Evolutionary conservation across 163 green algal species (phyloP).

Genomic region (Chlamydomonas reinhardtii): DNA sequence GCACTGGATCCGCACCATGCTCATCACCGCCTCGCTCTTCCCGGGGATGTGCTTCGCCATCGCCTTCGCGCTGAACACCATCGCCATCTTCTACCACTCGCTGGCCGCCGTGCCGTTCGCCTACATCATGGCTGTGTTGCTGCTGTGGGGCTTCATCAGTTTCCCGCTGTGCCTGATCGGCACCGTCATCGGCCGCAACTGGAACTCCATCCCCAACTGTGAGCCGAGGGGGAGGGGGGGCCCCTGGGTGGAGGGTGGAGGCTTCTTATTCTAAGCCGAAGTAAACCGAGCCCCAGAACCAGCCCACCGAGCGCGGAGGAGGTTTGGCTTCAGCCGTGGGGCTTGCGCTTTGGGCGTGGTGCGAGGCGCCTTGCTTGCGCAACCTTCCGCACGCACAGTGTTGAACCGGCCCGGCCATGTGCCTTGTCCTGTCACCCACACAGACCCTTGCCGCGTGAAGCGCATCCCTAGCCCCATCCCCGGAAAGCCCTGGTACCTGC

Average conservation of each 20-base stretch:
- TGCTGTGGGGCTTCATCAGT: slow-evolving; percentile 96
- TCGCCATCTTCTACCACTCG: slow-evolving; percentile 94
- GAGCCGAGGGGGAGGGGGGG: background rate
- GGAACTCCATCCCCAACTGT: slow-evolving; percentile 80
- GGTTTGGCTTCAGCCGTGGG: no score
- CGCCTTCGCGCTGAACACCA: slow-evolving; percentile 94
- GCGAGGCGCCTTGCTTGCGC: no score
- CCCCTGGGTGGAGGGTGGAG: no score
- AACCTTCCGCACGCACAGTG: no score
- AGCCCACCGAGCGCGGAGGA: no score
- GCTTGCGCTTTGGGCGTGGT: no score
- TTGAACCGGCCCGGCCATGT: background rate
- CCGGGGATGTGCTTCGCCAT: slow-evolving; percentile 87
- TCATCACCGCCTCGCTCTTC: slow-evolving; percentile 83
- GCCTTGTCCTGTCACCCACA: background rate
- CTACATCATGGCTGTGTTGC: slow-evolving; percentile 88
- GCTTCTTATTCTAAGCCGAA: no score
- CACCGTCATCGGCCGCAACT: slow-evolving; percentile 89
- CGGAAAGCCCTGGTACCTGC: slow-evolving; percentile 92
- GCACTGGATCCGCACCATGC: slow-evolving; percentile 86
- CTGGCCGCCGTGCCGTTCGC: slow-evolving; percentile 95
- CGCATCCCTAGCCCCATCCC: slow-evolving; percentile 96
- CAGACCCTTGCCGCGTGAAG: slow-evolving; percentile 94
- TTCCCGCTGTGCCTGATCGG: slow-evolving; percentile 94
- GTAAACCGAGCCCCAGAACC: no score